Percentiles rank a stretch among this genome's conserved stretches.
phyloP scores from a whole-genome alignment of 768 basidiomycete species.

The Amanita pseudoporphyria region DNA sequence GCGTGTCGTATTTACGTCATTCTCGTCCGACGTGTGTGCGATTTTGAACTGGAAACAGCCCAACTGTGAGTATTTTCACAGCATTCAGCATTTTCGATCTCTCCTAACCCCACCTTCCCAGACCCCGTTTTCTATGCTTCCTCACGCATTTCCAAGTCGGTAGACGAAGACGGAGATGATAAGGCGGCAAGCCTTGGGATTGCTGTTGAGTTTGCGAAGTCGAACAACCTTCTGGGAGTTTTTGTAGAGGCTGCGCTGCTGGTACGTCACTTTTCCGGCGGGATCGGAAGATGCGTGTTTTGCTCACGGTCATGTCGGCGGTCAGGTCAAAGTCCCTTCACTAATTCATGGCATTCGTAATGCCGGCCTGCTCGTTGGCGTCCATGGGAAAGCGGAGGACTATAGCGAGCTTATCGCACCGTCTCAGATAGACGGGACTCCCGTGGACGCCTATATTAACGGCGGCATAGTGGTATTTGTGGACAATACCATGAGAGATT shows the following conservation, averaged over 20 bases:
- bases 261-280: slow-evolving; percentile 37
- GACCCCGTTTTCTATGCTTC: slow-evolving; percentile 96
- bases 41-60: slow-evolving; percentile 99
- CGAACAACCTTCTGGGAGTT: slow-evolving; percentile 88
- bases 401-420: slow-evolving; percentile 24
- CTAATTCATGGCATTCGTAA: slow-evolving; percentile 84
- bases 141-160: slow-evolving; percentile 44
- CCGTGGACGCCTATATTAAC: slow-evolving; percentile 61
- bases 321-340: slow-evolving; percentile 78
- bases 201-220: slow-evolving; percentile 88
- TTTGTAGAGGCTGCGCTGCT: slow-evolving; percentile 81
- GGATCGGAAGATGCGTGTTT: slow-evolving; percentile 1
- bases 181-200: slow-evolving; percentile 68
- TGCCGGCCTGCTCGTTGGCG: slow-evolving; percentile 79
- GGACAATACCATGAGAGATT: slow-evolving; percentile 48
- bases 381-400: slow-evolving; percentile 54
- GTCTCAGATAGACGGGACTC: slow-evolving; percentile 32
- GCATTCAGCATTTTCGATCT: slow-evolving; percentile 5
- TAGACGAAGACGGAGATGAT: slow-evolving; percentile 34
- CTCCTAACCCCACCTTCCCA: slow-evolving; percentile 19
- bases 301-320: slow-evolving; percentile 1
- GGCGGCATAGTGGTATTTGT: slow-evolving; percentile 60
- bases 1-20: slow-evolving; percentile 87
- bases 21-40: slow-evolving; percentile 81
- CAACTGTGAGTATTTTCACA: slow-evolving; percentile 56